Evolutionary conservation across 352 stramenopile species (phyloP), one percentile per base, ranked within the genome.

Genomic region (Pythium insidiosum): DNA sequence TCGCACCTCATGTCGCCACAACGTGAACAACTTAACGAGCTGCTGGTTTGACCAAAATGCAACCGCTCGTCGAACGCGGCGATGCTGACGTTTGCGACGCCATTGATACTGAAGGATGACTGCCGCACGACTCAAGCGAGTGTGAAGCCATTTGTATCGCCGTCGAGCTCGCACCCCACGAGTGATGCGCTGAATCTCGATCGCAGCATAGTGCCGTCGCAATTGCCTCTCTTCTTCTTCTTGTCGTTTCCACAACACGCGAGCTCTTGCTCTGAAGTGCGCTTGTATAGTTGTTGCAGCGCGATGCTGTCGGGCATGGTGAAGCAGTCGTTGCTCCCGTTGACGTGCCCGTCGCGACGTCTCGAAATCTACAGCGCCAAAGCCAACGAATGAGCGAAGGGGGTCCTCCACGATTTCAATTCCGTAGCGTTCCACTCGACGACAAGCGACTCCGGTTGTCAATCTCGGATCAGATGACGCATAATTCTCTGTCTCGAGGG

Each of bases 121-220:
- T 1, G 84, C 58, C 1, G 62, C 65, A 28, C 50, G 66, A 4
- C 43, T 65, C 0, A 70, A 47, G 21, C 66, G 61, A 6, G 47
- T 40, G 21, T 61, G 53, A 5, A 78, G 64, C 20, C 65, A 66
- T 6, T 22, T 29, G 47, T 84, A 85, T 10, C 42, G 50, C 6
- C 63, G 52, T 22, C 76, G 69, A 35, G 49, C 68, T 1, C 40
- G 25, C 22, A 60, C 77, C 1, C 76, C 76, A 38, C 67, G 56
- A n/a, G 53, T 56, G 0, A 80, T 45, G 7, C 73, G 68, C 34
- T 89, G 73, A 9, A 87, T 85, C 21, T 85, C 69, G 16, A 81
- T 34, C 0, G 70, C 69, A 9, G 61, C 63, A 45, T 71, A 84
- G 22, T 79, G 73, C 28, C 63, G 40, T 23, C 57, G 54, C 69